A percentile compares a stretch with the other conserved stretches of the same genome.
These are phyloP conservation scores for Steccherinum ochraceum DNA, from an alignment of 768 basidiomycete genomes.

Conservation along the genomic window DNA sequence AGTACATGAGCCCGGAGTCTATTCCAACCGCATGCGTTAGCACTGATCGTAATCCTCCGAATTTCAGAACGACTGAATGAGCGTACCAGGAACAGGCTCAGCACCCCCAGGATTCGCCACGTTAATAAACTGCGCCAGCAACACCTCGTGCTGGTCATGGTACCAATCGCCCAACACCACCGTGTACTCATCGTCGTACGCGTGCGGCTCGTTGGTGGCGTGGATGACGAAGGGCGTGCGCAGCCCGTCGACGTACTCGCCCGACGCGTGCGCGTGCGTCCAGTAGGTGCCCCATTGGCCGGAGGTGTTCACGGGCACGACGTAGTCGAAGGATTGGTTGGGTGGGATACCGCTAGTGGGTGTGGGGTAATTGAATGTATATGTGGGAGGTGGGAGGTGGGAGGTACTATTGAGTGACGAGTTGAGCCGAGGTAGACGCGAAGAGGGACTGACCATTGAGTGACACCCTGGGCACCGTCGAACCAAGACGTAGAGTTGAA, in stretches of 20 bases:
- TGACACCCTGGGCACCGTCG: constrained; percentile 80
- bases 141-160: constrained; percentile 60
- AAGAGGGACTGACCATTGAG: constrained; percentile 63
- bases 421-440: not conserved
- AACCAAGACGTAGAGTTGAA: constrained; percentile 85
- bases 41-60: not conserved
- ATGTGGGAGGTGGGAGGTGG: too few species aligned
- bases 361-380: not conserved
- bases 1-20: constrained; percentile 84
- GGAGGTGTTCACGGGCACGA: constrained; percentile 60
- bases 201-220: constrained; percentile 54
- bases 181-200: constrained; percentile 88
- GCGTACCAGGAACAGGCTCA: constrained; percentile 80
- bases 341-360: constrained; percentile 74
- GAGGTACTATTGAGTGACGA: too few species aligned
- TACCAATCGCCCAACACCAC: constrained; percentile 91
- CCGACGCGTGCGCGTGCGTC: constrained; percentile 69
- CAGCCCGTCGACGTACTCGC: constrained; percentile 91
- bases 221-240: constrained; percentile 83
- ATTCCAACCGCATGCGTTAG: not conserved
- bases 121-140: constrained; percentile 63
- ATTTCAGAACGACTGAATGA: not conserved
- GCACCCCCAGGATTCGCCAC: constrained; percentile 75
- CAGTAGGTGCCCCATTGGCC: constrained; percentile 79
- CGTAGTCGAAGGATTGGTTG: constrained; percentile 64